phyloP scores from a whole-genome alignment of 805 yeast genomes.

The Pichia cephalocereana region DNA sequence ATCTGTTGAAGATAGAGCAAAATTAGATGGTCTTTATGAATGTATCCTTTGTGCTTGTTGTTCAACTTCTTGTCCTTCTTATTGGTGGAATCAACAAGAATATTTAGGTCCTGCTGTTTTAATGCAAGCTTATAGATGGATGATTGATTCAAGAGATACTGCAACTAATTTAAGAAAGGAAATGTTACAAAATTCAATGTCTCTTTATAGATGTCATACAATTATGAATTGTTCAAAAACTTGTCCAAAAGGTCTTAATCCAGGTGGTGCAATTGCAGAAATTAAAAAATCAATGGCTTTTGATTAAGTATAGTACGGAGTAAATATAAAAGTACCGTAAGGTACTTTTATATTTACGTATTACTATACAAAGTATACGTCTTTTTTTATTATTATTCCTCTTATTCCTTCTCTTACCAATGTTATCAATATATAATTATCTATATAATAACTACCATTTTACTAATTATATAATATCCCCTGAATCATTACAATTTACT shows the following conservation, averaged over 20 bases:
- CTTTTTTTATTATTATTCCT: background rate
- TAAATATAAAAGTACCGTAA: too few species aligned
- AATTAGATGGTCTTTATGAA: conserved; percentile 94
- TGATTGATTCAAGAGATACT: conserved; percentile 93
- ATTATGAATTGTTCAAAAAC: conserved; percentile 98
- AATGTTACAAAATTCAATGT: conserved; percentile 94
- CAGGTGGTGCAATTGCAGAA: conserved; percentile 95
- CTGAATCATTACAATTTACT: background rate
- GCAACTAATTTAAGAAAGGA: conserved; percentile 74
- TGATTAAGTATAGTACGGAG: background rate
- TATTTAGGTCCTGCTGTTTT: conserved; percentile 97
- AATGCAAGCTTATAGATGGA: conserved; percentile 99
- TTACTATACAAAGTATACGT: too few species aligned
- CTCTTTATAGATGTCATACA: conserved; percentile 97
- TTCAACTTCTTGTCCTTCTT: conserved; percentile 97
- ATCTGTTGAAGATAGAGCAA: conserved; percentile 85
- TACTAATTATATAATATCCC: background rate
- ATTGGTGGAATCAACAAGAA: conserved; percentile 99
- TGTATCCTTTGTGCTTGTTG: conserved; percentile 98
- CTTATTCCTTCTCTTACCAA: too few species aligned
- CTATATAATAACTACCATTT: background rate
- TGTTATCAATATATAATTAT: background rate
- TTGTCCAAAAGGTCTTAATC: conserved; percentile 98
- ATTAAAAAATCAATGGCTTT: conserved; percentile 85
- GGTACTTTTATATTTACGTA: too few species aligned